Conservation (phyloP, 306 rosid species). For the Arachis stenosperma region DNA sequence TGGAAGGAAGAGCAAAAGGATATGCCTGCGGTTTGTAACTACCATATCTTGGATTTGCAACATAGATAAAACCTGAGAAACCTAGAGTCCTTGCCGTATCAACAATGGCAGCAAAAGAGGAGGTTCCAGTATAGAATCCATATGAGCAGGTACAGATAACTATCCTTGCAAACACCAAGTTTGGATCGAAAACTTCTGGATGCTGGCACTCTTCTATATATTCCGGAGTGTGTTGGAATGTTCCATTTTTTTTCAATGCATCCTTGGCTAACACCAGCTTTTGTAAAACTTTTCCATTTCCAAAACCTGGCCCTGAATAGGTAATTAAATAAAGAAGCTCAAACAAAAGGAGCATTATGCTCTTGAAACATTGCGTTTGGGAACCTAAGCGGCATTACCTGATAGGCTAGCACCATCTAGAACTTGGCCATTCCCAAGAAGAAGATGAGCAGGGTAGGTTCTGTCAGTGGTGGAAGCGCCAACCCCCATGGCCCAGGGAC, state of each 20-base stretch:
- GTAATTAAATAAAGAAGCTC: neutral
- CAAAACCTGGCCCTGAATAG: slow-evolving; percentile 62
- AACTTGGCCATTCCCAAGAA: slow-evolving; percentile 66
- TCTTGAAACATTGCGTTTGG: too few relatives aligned
- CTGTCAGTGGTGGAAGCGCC: slow-evolving; percentile 75
- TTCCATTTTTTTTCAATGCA: slow-evolving; percentile 58
- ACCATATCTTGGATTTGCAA: slow-evolving; percentile 72
- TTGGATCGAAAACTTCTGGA: slow-evolving; percentile 68
- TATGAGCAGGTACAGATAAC: slow-evolving; percentile 74
- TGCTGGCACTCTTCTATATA: slow-evolving; percentile 81
- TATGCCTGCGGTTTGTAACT: slow-evolving; percentile 73
- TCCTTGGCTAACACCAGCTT: slow-evolving; percentile 78
- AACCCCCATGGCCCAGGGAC: slow-evolving; percentile 81
- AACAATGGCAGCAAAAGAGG: slow-evolving; percentile 62
- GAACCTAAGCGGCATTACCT: slow-evolving; percentile 39
- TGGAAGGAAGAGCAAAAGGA: slow-evolving; percentile 65
- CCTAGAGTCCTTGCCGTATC: slow-evolving; percentile 59
- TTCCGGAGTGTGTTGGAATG: slow-evolving; percentile 49
- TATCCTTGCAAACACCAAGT: slow-evolving; percentile 52
- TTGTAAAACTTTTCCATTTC: slow-evolving; percentile 48
- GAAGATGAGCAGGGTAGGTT: slow-evolving; percentile 53
- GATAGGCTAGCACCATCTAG: slow-evolving; percentile 65
- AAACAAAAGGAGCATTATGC: neutral
- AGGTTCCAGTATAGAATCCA: slow-evolving; percentile 70
- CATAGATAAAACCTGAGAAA: slow-evolving; percentile 58